These are phyloP conservation scores for Drechslerella stenobrocha DNA, from an alignment of 2,329 filamentous ascomycete genomes.

Conservation along the genomic window DNA sequence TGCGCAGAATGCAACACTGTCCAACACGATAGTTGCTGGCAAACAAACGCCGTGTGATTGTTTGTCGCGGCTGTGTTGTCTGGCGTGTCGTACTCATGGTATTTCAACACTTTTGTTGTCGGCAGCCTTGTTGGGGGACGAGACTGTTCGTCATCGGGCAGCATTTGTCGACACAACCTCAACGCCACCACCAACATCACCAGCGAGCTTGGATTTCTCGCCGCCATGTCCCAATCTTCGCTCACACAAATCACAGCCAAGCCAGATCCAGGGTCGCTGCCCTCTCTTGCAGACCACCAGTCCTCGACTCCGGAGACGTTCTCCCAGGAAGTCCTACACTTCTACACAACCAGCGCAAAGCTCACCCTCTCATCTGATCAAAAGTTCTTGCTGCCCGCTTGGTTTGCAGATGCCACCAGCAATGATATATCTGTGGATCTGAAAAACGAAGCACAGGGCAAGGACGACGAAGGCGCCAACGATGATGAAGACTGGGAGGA, in stretches of 20 bases:
- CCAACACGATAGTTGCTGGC: too few species aligned
- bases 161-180: too few species aligned
- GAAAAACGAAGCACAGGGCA: constrained; percentile 4
- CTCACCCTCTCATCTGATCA: constrained; percentile 42
- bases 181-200: neutral
- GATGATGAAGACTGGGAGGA: constrained; percentile 48
- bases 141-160: neutral
- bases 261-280: constrained; percentile 23
- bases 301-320: constrained; percentile 42
- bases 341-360: constrained; percentile 31
- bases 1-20: too few species aligned
- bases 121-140: too few species aligned
- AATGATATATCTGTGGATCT: constrained; percentile 39
- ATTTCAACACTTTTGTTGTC: too few species aligned
- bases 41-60: too few species aligned
- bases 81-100: too few species aligned
- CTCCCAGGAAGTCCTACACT: constrained; percentile 37
- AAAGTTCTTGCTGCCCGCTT: constrained; percentile 38
- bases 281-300: constrained; percentile 45
- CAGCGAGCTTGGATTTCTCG: neutral
- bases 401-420: constrained; percentile 33
- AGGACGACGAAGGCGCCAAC: constrained; percentile 8
- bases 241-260: constrained; percentile 29
- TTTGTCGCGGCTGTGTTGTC: too few species aligned
- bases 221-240: constrained; percentile 37